Evolutionary conservation across 768 basidiomycete genomes (phyloP), one percentile per base, ranked within the genome.

Genomic region (Lactarius indigo): DNA sequence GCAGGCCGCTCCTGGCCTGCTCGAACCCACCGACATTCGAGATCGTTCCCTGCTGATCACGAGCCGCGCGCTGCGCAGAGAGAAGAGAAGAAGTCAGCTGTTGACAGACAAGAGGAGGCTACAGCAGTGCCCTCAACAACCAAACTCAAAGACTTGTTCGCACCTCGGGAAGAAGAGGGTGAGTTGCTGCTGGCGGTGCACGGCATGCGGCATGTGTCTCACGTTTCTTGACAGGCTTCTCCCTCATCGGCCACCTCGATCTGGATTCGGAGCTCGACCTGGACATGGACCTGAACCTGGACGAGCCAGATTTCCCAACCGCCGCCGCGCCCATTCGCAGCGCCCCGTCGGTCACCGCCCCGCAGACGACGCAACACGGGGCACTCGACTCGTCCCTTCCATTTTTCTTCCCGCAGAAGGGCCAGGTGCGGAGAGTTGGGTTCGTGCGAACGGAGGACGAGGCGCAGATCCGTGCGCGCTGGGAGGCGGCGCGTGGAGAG

Each of bases 61-160:
- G 23, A 52, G 13, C 20, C 1, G 0, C 39, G 2, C 41, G 10
- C 7, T 31, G 5, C 50, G 35, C 62, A 17, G n/a, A 39, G 20
- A 15, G 65, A 31, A 42, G 44, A 67, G 18, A 47, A 60, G 10
- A 26, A 9, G 41, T n/a, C 52, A 2, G 17, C 18, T n/a, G 35
- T 50, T 30, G 57, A 56, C 9, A n/a, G 13, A 39, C 59, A 61
- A 15, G 18, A 35, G 4, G n/a, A 35, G 26, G 35, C 26, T 50
- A 52, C 60, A 9, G 5, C 42, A 18, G 5, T 26, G 28, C 54
- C 56, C 30, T 17, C 44, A 2, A 42, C 35, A 6, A 50, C 71
- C 9, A 85, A 80, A 35, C 79, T 94, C 26, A 90, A 90, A 72
- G 88, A 90, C 69, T 78, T 93, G 6, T 92, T 94, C 70, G 86